Evolutionary conservation across 768 basidiomycete genomes (phyloP), one percentile per base, ranked within the genome.

Genomic region (Boletus reticuloceps): DNA sequence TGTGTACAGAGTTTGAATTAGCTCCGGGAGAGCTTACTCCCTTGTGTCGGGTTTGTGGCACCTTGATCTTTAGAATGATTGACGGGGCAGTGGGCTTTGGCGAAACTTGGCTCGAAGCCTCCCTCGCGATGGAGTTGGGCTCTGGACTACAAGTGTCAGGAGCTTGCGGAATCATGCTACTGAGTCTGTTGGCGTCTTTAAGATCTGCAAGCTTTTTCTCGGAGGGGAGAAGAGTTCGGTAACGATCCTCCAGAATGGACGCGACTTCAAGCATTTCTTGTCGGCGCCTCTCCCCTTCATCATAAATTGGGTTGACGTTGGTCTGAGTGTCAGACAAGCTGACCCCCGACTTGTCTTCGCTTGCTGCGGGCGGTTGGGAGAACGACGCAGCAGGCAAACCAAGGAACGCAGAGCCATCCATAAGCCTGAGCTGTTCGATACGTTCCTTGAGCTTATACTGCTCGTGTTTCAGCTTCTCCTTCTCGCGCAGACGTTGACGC

Each of bases 391-490:
- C 79, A 39, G 86, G 80, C 43, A 88, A 73, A 27, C 76, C 65
- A 31, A 90, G 79, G 69, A 91, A 92, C 4, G 86, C 84, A 51
- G 80, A 71, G 46, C 79, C 71, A 55, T 91, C 89, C 84, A 94
- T 88, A 27, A 76, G 78, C 52, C 79, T 81, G 53, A 94, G 78
- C 64, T 94, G 88, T 49, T 94, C 91, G 56, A 94, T 88, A 36
- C 93, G 84, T 65, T 93, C 88, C 69, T 89, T 88, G 64, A 96
- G 83, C 67, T 93, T 92, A 74, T 94, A 93, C 62, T 93, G 91
- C 65, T 94, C 92, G 60, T 93, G 88, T 71, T 89, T 88, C 51
- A 95, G 81, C 67, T 93, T 93, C 72, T 96, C 93, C 72, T 92
- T 92, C 73, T 95, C 93, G 51, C 92, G 83, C 34, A 90, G 74